Percentiles rank a stretch among this genome's conserved stretches.
Conservation (phyloP, 768 basidiomycete species). For the Ramaria rubella region DNA sequence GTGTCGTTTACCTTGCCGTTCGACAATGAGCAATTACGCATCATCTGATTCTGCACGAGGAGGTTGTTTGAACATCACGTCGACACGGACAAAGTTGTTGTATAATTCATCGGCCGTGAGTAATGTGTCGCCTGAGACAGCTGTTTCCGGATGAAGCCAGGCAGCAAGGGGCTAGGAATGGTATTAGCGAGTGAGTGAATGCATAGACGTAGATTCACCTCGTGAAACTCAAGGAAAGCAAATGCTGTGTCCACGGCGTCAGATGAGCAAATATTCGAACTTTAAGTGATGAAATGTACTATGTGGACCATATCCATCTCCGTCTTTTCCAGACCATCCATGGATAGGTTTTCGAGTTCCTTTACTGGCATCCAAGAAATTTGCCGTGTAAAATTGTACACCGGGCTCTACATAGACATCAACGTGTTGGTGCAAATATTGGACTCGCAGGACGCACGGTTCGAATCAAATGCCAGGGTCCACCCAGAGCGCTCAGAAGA, state of each 20-base stretch:
- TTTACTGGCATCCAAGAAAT: slow-evolving; percentile 37
- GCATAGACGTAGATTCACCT: slow-evolving; percentile 28
- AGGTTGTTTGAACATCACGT: slow-evolving; percentile 33
- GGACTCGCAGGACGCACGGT: slow-evolving; percentile 45
- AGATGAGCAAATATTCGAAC: slow-evolving; percentile 3
- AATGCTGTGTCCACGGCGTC: slow-evolving; percentile 36
- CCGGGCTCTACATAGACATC: slow-evolving; percentile 47
- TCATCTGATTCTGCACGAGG: background rate
- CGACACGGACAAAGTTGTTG: slow-evolving; percentile 60
- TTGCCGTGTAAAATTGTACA: slow-evolving; percentile 69
- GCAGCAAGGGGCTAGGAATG: slow-evolving; percentile 47
- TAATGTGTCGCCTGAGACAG: slow-evolving; percentile 47
- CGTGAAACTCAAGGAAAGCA: slow-evolving; percentile 64
- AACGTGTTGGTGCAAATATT: background rate
- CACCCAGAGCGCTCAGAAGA: slow-evolving; percentile 53
- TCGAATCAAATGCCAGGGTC: slow-evolving; percentile 54
- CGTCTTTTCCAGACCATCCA: slow-evolving; percentile 57
- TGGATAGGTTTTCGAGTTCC: slow-evolving; percentile 68
- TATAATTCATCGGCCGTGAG: slow-evolving; percentile 67
- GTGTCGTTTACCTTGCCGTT: background rate
- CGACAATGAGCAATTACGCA: background rate
- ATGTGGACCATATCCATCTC: slow-evolving; percentile 52
- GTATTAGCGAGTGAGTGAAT: background rate
- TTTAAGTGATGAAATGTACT: slow-evolving; percentile 30
- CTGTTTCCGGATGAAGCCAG: slow-evolving; percentile 53